Conservation (phyloP, 805 yeast genomes). For the Starmerella geochares region DNA sequence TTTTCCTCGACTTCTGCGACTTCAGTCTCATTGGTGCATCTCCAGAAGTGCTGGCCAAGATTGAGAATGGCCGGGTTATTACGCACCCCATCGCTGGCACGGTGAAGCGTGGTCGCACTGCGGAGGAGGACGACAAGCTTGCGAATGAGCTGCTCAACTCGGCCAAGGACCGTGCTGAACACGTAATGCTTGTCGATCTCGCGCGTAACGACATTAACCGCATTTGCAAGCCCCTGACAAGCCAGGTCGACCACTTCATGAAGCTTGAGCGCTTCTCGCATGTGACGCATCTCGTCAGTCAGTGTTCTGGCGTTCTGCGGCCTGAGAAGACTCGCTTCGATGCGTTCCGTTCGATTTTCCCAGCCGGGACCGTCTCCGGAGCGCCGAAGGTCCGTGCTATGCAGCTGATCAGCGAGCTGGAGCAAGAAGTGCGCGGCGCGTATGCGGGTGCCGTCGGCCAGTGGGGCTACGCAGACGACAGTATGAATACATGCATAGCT, state of each 20-base stretch:
- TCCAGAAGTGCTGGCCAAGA: conserved; percentile 83
- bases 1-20: conserved; percentile 70
- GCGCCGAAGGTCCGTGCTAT: conserved; percentile 97
- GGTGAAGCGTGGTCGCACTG: conserved; percentile 75
- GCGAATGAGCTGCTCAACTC: conserved; percentile 67
- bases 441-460: conserved; percentile 99
- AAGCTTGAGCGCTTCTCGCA: conserved; percentile 91
- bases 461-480: conserved; percentile 91
- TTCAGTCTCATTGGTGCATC: conserved; percentile 97
- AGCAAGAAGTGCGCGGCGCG: conserved; percentile 85
- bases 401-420: conserved; percentile 85
- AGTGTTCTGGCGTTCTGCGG: conserved; percentile 85
- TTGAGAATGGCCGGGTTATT: conserved; percentile 67
- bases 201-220: conserved; percentile 95
- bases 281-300: conserved; percentile 92
- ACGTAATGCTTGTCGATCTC: conserved; percentile 94
- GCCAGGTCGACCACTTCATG: conserved; percentile 77
- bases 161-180: conserved; percentile 91
- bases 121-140: conserved; percentile 79
- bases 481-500: conserved; percentile 97
- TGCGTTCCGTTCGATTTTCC: conserved; percentile 95
- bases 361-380: conserved; percentile 98
- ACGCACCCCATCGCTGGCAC: conserved; percentile 99
- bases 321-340: conserved; percentile 81
- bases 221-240: conserved; percentile 77